Evolutionary conservation across 1,284 basidiomycete genomes (phyloP).

Genomic region (Psilocybe mexicana): DNA sequence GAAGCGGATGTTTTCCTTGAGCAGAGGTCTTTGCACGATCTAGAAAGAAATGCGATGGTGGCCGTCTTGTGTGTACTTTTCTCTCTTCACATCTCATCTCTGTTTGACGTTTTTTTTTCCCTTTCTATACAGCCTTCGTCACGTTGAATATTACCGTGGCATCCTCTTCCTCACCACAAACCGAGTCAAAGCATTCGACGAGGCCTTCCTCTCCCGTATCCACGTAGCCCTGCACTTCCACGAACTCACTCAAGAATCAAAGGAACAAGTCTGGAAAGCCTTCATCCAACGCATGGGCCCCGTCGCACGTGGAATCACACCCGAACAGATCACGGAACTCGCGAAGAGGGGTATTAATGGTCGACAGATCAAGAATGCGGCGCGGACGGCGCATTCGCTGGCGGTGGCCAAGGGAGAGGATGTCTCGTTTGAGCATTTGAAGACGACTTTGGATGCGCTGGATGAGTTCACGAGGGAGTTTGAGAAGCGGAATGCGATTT

Average conservation of each 20-base stretch:
- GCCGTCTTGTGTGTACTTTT: slow-evolving; percentile 49
- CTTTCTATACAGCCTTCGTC: slow-evolving; percentile 41
- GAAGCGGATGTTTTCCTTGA: slow-evolving; percentile 67
- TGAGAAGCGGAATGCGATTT: slow-evolving; percentile 16
- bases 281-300: slow-evolving; percentile 53
- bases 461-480: slow-evolving; percentile 59
- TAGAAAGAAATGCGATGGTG: slow-evolving; percentile 65
- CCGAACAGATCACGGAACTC: slow-evolving; percentile 42
- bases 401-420: slow-evolving; percentile 47
- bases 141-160: slow-evolving; percentile 65
- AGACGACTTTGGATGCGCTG: slow-evolving; percentile 59
- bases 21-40: slow-evolving; percentile 59
- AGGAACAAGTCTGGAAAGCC: slow-evolving; percentile 54
- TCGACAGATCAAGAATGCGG: slow-evolving; percentile 65
- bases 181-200: slow-evolving; percentile 62
- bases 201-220: slow-evolving; percentile 69
- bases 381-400: slow-evolving; percentile 58
- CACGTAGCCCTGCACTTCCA: slow-evolving; percentile 63
- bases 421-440: slow-evolving; percentile 47
- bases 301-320: slow-evolving; percentile 32
- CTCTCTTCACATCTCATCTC: not conserved
- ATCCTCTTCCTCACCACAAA: slow-evolving; percentile 72
- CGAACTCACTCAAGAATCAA: slow-evolving; percentile 49
- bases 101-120: not conserved
- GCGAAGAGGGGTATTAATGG: slow-evolving; percentile 55